A percentile compares a stretch with the other conserved stretches of the same genome.
phyloP scores from a whole-genome alignment of 2,329 filamentous ascomycete species.

The Gyromitra esculenta region DNA sequence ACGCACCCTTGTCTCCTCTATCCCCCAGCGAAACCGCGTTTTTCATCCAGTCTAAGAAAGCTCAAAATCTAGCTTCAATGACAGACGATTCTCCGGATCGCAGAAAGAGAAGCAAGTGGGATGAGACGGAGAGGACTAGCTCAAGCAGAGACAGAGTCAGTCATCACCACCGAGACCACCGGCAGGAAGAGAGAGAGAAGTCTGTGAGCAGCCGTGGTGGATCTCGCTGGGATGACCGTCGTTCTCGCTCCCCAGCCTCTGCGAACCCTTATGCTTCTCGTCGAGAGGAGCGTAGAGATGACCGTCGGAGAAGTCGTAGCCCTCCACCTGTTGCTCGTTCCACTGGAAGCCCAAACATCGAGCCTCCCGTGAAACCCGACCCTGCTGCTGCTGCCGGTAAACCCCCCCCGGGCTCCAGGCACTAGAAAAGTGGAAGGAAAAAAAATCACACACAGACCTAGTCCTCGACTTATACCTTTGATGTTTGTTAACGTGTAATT shows the following conservation, averaged over 20 bases:
- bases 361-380: slow-evolving; percentile 67
- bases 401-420: slow-evolving; percentile 54
- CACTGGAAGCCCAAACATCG: slow-evolving; percentile 58
- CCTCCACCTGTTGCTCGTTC: slow-evolving; percentile 68
- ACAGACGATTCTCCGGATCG: slow-evolving; percentile 54
- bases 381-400: slow-evolving; percentile 81
- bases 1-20: not conserved
- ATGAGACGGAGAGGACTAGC: slow-evolving; percentile 56
- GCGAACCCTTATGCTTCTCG: slow-evolving; percentile 63
- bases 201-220: slow-evolving; percentile 46
- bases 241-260: slow-evolving; percentile 76
- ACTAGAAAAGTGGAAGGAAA: not conserved
- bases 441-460: slow-evolving; percentile 7
- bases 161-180: slow-evolving; percentile 51
- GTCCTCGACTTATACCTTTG: slow-evolving; percentile 23
- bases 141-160: slow-evolving; percentile 53
- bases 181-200: slow-evolving; percentile 57
- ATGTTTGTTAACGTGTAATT: slow-evolving; percentile 55
- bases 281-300: slow-evolving; percentile 49
- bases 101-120: slow-evolving; percentile 58
- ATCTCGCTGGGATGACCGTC: slow-evolving; percentile 59
- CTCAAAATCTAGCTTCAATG: slow-evolving; percentile 31
- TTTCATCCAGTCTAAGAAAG: slow-evolving; percentile 1
- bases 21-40: slow-evolving; percentile 15
- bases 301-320: slow-evolving; percentile 79